Evolutionary conservation across 106 monocot genomes (phyloP), one percentile per base, ranked within the genome.

Genomic region (Xerophyta viscosa): DNA sequence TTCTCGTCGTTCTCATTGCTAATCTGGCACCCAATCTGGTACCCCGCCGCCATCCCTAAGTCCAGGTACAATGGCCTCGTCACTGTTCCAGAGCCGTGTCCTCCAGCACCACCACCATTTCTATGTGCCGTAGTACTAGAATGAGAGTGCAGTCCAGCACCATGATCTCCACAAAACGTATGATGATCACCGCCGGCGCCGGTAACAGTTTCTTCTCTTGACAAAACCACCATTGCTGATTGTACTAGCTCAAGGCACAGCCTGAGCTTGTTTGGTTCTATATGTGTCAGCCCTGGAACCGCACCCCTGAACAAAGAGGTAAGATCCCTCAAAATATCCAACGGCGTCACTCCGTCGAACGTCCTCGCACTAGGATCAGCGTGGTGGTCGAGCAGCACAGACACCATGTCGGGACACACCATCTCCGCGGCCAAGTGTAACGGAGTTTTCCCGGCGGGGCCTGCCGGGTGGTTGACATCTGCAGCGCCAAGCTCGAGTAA

Each of bases 351-450:
- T 39, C 91, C 91, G 54, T 91, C 82, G 22, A 78, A 39, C 7
- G 91, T 91, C 13, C 78, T 67, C 31, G 74, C 63, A 30, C 68
- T 86, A 27, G 96, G 96, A 55, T 98, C 86, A 44, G 96, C 96
- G 54, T 98, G 96, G 68, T 90, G 96, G 71, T 98, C 94, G 3
- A 94, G 84, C 9, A 94, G 64, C 17, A 94, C 88, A 0, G 94
- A 80, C 0, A 94, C 94, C 94, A 94, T 94, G 69, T 94, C 85
- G 2, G 86, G 78, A 12, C 72, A 67, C 8, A 92, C 87, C 92
- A 92, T 83, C 79, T 92, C 92, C 3, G 92, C 92, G 0, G 92
- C 92, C 0, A 92, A 26, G 64, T 92, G 92, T 21, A 87, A 82
- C 0, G 92, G 79, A 0, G 92, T 92, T 67, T 92, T 92, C 3